Conservation (phyloP, 2,329 filamentous ascomycete species). For the Fusarium duplospermum region DNA sequence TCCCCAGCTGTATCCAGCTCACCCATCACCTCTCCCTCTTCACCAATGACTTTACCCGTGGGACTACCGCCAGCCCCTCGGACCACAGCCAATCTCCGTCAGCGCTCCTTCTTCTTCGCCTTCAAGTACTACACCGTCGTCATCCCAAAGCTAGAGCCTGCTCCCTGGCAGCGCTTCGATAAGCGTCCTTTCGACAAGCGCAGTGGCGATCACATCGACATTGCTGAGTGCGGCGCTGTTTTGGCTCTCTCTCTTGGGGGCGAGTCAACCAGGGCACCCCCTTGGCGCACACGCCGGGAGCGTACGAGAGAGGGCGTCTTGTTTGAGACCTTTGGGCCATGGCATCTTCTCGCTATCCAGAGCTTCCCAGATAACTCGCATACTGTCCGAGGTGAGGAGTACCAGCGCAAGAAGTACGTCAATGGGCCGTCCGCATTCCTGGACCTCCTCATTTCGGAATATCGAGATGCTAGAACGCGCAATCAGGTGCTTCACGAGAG, state of each 20-base stretch:
- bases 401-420: conserved; percentile 63
- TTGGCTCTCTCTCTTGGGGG: conserved; percentile 69
- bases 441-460: conserved; percentile 68
- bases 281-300: conserved; percentile 61
- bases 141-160: conserved; percentile 64
- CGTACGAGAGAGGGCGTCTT: conserved; percentile 63
- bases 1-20: conserved; percentile 25
- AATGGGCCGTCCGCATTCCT: conserved; percentile 73
- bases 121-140: conserved; percentile 75
- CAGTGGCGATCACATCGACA: conserved; percentile 64
- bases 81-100: conserved; percentile 59
- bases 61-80: conserved; percentile 22
- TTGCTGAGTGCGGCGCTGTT: conserved; percentile 69
- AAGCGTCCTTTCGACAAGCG: conserved; percentile 53
- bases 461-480: conserved; percentile 68
- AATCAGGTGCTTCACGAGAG: conserved; percentile 67
- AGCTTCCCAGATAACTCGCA: conserved; percentile 70
- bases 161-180: conserved; percentile 70
- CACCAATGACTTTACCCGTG: conserved; percentile 17
- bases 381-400: conserved; percentile 66
- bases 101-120: conserved; percentile 70
- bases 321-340: conserved; percentile 69
- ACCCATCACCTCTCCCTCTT: conserved; percentile 25
- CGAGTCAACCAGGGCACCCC: conserved; percentile 60
- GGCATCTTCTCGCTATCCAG: conserved; percentile 69